These are phyloP conservation scores for Fusarium setosum DNA, from an alignment of 2,329 filamentous ascomycete species.

Conservation along the genomic window DNA sequence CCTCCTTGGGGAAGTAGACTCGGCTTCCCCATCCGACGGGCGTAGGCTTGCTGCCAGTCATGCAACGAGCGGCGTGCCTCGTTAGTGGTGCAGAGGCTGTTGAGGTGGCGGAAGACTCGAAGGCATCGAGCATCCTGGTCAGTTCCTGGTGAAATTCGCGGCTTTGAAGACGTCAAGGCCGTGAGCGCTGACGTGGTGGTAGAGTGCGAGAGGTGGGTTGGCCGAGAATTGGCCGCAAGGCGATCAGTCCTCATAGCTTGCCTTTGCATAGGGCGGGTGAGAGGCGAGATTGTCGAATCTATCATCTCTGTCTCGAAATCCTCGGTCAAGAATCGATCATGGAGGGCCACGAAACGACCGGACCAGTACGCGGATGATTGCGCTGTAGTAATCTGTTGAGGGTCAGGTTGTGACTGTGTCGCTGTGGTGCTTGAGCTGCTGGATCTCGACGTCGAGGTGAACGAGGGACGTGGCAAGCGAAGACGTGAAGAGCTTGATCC, in stretches of 20 bases:
- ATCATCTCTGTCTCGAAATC: constrained; percentile 32
- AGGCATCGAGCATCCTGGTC: constrained; percentile 57
- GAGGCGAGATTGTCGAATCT: neutral
- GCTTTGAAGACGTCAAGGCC: constrained; percentile 31
- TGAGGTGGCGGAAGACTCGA: constrained; percentile 60
- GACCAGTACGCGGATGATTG: constrained; percentile 68
- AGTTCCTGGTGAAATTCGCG: constrained; percentile 7
- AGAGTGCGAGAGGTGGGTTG: constrained; percentile 46
- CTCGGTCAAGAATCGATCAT: constrained; percentile 57
- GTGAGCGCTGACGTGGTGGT: constrained; percentile 48
- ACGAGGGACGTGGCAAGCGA: constrained; percentile 32
- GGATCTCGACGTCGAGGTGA: constrained; percentile 29
- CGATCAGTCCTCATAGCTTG: constrained; percentile 27
- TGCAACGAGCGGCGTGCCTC: constrained; percentile 61
- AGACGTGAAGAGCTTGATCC: constrained; percentile 30
- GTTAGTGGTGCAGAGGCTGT: constrained; percentile 57
- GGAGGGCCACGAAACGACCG: constrained; percentile 68
- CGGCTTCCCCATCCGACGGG: constrained; percentile 52
- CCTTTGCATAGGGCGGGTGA: neutral
- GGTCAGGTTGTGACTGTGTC: constrained; percentile 32
- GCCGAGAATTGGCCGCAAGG: constrained; percentile 28
- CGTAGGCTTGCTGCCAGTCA: constrained; percentile 62
- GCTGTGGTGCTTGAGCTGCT: constrained; percentile 30
- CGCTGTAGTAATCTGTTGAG: constrained; percentile 51
- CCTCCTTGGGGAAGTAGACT: constrained; percentile 54